Percentiles rank a stretch among this genome's conserved stretches.
Conservation (phyloP, 1,284 basidiomycete genomes). For the Ceratobasidium sp. region DNA sequence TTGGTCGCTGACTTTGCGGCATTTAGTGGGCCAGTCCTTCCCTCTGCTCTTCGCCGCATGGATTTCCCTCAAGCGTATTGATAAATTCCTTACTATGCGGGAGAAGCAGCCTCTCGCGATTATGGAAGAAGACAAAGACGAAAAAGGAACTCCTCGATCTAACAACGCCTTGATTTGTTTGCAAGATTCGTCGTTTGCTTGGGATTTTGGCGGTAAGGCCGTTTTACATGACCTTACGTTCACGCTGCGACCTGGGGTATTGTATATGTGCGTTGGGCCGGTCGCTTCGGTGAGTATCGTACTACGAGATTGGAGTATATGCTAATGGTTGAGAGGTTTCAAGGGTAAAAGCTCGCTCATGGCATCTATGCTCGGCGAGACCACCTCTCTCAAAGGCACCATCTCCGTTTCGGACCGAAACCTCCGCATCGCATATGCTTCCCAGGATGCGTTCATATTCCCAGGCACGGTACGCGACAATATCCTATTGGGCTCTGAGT, state of each 20-base stretch:
- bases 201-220: conserved; percentile 14
- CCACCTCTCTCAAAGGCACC: conserved; percentile 22
- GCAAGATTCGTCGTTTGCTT: conserved; percentile 40
- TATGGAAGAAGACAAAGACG: background rate
- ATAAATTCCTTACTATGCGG: conserved; percentile 50
- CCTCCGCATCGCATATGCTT: conserved; percentile 51
- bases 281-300: conserved; percentile 52
- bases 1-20: background rate
- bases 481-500: conserved; percentile 49
- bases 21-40: conserved; percentile 50
- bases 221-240: conserved; percentile 47
- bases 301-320: background rate
- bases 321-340: background rate
- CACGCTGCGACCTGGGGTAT: conserved; percentile 42
- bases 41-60: conserved; percentile 52
- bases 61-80: conserved; percentile 52
- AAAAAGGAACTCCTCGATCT: background rate
- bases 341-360: conserved; percentile 48
- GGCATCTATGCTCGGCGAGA: conserved; percentile 46
- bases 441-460: conserved; percentile 54
- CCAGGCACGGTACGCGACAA: conserved; percentile 52
- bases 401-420: conserved; percentile 14
- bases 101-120: conserved; percentile 40
- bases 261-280: conserved; percentile 52
- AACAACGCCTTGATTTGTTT: background rate